phyloP scores from a whole-genome alignment of 2,329 filamentous ascomycete species.

The Claviceps maximensis region DNA sequence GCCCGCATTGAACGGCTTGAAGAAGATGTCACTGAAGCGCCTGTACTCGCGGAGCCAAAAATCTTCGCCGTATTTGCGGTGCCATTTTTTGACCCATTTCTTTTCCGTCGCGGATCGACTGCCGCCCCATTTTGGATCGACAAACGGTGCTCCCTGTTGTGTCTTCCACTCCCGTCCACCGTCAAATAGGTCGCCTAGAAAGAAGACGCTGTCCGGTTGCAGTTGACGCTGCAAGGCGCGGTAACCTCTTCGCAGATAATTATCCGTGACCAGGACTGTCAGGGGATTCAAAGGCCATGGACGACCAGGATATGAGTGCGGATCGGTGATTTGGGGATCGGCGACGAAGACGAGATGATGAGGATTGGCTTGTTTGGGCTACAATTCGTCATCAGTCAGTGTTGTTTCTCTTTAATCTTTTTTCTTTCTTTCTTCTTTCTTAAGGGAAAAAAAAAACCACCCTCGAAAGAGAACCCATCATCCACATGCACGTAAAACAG shows the following conservation, averaged over 20 bases:
- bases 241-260: slow-evolving; percentile 77
- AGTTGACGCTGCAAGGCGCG: slow-evolving; percentile 61
- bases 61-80: slow-evolving; percentile 60
- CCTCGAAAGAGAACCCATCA: neutral
- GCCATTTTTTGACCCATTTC: slow-evolving; percentile 49
- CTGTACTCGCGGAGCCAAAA: slow-evolving; percentile 83
- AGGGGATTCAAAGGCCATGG: slow-evolving; percentile 44
- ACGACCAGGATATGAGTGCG: slow-evolving; percentile 84
- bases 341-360: slow-evolving; percentile 77
- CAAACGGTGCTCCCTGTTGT: slow-evolving; percentile 37
- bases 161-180: slow-evolving; percentile 93
- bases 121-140: slow-evolving; percentile 45
- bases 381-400: slow-evolving; percentile 1
- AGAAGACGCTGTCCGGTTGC: slow-evolving; percentile 77
- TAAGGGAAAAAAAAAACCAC: too few relatives aligned
- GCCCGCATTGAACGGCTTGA: slow-evolving; percentile 51
- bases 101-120: slow-evolving; percentile 38
- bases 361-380: slow-evolving; percentile 68
- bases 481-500: too few relatives aligned
- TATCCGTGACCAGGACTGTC: slow-evolving; percentile 59
- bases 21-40: slow-evolving; percentile 78
- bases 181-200: slow-evolving; percentile 90
- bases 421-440: neutral
- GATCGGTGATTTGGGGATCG: slow-evolving; percentile 85
- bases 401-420: neutral